phyloP scores from a whole-genome alignment of 106 monocot genomes.

The Gastrodia elata region DNA sequence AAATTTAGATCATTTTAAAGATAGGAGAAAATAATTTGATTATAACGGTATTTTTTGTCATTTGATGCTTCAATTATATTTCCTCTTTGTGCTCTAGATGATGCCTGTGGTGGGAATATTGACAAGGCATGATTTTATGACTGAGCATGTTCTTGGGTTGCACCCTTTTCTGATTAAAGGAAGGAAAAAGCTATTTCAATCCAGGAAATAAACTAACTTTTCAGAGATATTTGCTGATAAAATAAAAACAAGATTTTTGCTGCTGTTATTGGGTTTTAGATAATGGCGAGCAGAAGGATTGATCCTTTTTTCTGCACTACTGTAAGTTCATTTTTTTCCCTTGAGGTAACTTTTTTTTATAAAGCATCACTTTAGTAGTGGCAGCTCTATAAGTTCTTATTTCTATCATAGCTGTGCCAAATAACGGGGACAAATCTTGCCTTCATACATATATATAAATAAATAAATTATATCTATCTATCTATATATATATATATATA shows the following conservation, averaged over 20 bases:
- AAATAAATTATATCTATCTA: no score
- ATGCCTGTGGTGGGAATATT: conserved; percentile 47
- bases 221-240: conserved; percentile 3
- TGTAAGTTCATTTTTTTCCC: not conserved
- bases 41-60: not conserved
- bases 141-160: conserved; percentile 43
- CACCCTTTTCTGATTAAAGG: conserved; percentile 28
- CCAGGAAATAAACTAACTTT: conserved; percentile 15
- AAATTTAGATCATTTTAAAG: not conserved
- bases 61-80: not conserved
- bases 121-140: conserved; percentile 56
- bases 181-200: conserved; percentile 23
- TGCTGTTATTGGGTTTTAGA: not conserved
- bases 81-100: conserved; percentile 24
- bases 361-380: not conserved
- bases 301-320: not conserved
- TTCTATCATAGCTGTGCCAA: no score
- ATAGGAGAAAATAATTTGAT: not conserved
- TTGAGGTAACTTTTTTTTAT: no score
- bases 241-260: not conserved
- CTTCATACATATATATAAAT: no score
- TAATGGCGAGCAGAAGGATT: not conserved
- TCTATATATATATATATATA: no score
- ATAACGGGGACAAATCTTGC: no score
- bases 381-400: not conserved